Evolutionary conservation across 2,329 filamentous ascomycete genomes (phyloP), one percentile per base, ranked within the genome.

Genomic region (Neofusicoccum umdonicola): DNA sequence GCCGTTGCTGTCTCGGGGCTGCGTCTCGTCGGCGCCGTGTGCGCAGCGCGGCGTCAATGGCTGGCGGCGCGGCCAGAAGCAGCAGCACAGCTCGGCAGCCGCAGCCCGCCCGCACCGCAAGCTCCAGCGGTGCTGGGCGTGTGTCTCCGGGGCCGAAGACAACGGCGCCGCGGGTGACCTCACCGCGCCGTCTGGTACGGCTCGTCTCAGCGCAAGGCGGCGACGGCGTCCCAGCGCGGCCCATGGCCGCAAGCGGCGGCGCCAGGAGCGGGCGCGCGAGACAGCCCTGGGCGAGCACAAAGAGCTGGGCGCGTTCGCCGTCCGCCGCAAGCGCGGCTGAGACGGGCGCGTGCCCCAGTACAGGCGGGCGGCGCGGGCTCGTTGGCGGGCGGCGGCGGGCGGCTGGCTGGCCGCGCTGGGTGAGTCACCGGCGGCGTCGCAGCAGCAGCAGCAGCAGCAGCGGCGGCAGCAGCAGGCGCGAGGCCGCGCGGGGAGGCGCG

Each of bases 141-240:
- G 19, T 9, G 27, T 45, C 22, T 31, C 22, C 37, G 52, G 52
- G 35, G 52, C 52, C 39, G 52, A 41, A 17, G 39, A 44, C 54
- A 58, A 58, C 54, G 54, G 54, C 54, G 54, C 54, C 13, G 54
- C n/a, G 35, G 15, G 41, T 58, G 54, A 58, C 27, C 54, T 58
- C 54, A 45, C 44, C 9, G 54, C 52, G 8, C 13, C 12, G 37
- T 34, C 41, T 34, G 7, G 41, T 41, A 27, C 52, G 54, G 39
- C 39, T 34, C 19, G 54, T 45, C 22, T 35, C 39, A 12, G 15
- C 22, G 48, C 15, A 22, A 8, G 19, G 51, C 51, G 35, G 17
- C 17, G 51, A n/a, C 51, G 35, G 35, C 51, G 51, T 17, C 31
- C 34, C 34, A 39, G 50, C 15, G 15, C 17, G 15, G n/a, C 13